Evolutionary conservation across 192 early-diverging fungal species (phyloP).

Genomic region (Phlyctochytrium bullatum): DNA sequence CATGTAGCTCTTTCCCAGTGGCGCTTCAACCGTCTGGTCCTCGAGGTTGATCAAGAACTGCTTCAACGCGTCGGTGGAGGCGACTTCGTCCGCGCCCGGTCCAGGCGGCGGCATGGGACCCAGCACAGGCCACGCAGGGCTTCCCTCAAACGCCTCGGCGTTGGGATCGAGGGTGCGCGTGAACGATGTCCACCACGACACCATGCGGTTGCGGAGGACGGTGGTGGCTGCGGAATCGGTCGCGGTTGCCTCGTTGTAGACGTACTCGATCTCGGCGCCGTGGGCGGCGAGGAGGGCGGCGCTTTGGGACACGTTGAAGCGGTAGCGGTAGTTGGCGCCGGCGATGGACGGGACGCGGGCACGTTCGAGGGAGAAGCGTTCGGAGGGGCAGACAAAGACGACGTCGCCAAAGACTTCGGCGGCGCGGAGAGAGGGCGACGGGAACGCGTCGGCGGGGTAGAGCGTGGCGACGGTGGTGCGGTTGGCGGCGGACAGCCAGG

Average conservation of each 20-base stretch:
- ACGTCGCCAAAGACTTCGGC: slow-evolving; percentile 1
- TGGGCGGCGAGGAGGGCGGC: no score
- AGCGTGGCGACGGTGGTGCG: neutral
- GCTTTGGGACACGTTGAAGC: neutral
- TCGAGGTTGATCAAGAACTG: neutral
- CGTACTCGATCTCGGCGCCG: neutral
- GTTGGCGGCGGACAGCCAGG: neutral
- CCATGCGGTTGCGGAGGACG: neutral
- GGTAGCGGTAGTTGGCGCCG: neutral
- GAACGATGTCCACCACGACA: neutral
- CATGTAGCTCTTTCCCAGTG: neutral
- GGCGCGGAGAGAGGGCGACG: neutral
- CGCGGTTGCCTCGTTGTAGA: neutral
- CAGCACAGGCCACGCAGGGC: no score
- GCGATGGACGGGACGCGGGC: neutral
- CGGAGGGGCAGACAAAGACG: neutral
- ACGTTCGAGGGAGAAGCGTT: neutral
- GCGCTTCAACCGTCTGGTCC: neutral
- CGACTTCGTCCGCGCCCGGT: neutral
- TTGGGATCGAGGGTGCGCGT: neutral
- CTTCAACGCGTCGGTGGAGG: neutral
- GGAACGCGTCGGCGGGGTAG: neutral
- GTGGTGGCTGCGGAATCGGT: neutral
- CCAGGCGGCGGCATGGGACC: neutral
- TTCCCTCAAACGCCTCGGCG: no score